Conservation (phyloP, 78 protist genomes). For the Capsaspora owczarzaki region DNA sequence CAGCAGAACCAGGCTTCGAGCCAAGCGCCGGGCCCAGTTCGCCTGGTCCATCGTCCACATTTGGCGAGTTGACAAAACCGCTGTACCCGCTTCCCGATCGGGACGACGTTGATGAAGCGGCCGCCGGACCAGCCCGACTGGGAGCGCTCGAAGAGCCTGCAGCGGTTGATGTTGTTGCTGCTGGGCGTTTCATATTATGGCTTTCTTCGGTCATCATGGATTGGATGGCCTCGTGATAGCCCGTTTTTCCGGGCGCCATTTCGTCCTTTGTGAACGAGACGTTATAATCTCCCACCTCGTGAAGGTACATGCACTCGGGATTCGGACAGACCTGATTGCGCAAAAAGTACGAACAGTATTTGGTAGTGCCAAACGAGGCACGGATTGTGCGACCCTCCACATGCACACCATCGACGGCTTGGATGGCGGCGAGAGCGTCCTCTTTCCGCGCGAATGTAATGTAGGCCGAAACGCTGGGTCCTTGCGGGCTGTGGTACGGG, state of each 20-base stretch:
- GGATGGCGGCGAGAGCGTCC: slow-evolving; percentile 67
- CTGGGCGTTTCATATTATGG: too few species aligned
- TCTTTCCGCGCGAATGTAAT: slow-evolving; percentile 59
- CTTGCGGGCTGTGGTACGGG: slow-evolving; percentile 13
- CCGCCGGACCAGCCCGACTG: too few species aligned
- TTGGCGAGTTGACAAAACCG: too few species aligned
- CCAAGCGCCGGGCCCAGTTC: too few species aligned
- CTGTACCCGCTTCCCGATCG: too few species aligned
- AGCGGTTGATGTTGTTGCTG: too few species aligned
- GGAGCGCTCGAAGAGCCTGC: too few species aligned
- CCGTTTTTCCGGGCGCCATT: slow-evolving; percentile 37
- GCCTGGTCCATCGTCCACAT: too few species aligned
- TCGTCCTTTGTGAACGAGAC: slow-evolving; percentile 71
- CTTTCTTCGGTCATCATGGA: too few species aligned
- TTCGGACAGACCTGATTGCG: slow-evolving; percentile 21
- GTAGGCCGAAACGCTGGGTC: slow-evolving; percentile 58
- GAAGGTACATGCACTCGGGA: slow-evolving; percentile 92
- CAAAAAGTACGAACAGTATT: slow-evolving; percentile 78
- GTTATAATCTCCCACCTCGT: slow-evolving; percentile 71
- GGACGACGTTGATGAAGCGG: too few species aligned
- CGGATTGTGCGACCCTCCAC: slow-evolving; percentile 58
- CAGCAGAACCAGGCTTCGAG: too few species aligned
- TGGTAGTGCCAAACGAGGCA: slow-evolving; percentile 85
- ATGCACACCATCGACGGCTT: slow-evolving; percentile 45
- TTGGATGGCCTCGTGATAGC: not conserved